These are phyloP conservation scores for Hypomyces rosellus DNA, from an alignment of 2,329 filamentous ascomycete genomes.

Conservation along the genomic window DNA sequence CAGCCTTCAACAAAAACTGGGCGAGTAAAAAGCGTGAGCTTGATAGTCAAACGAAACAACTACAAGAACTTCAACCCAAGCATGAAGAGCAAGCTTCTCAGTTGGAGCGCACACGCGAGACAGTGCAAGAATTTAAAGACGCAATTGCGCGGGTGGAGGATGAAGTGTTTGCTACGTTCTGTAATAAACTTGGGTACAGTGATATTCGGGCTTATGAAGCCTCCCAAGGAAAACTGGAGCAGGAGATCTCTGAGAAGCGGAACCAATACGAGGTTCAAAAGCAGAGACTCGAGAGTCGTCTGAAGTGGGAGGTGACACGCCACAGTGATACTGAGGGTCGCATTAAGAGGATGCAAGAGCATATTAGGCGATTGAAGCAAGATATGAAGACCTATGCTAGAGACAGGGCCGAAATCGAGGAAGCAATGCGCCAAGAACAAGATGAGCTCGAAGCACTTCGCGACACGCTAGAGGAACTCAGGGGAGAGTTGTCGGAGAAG, in stretches of 20 bases:
- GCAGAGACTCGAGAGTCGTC: slow-evolving; percentile 59
- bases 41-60: slow-evolving; percentile 63
- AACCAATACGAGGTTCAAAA: slow-evolving; percentile 81
- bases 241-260: slow-evolving; percentile 82
- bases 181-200: slow-evolving; percentile 75
- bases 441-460: slow-evolving; percentile 72
- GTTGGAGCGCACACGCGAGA: slow-evolving; percentile 51
- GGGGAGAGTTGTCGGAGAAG: slow-evolving; percentile 60
- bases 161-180: slow-evolving; percentile 79
- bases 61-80: slow-evolving; percentile 72
- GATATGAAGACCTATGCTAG: slow-evolving; percentile 64
- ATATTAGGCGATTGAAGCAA: slow-evolving; percentile 58
- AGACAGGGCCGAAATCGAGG: slow-evolving; percentile 69
- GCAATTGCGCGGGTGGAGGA: slow-evolving; percentile 81
- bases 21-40: slow-evolving; percentile 78
- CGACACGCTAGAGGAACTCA: slow-evolving; percentile 63
- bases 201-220: slow-evolving; percentile 91
- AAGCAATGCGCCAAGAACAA: slow-evolving; percentile 63
- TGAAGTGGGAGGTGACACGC: slow-evolving; percentile 51
- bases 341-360: slow-evolving; percentile 60
- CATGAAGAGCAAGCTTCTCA: slow-evolving; percentile 65
- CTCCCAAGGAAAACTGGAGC: slow-evolving; percentile 85
- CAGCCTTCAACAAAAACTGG: slow-evolving; percentile 74
- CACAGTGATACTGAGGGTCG: slow-evolving; percentile 57
- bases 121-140: slow-evolving; percentile 46